Evolutionary conservation across 768 basidiomycete genomes (phyloP).

Genomic region (Phylloporus sp.): DNA sequence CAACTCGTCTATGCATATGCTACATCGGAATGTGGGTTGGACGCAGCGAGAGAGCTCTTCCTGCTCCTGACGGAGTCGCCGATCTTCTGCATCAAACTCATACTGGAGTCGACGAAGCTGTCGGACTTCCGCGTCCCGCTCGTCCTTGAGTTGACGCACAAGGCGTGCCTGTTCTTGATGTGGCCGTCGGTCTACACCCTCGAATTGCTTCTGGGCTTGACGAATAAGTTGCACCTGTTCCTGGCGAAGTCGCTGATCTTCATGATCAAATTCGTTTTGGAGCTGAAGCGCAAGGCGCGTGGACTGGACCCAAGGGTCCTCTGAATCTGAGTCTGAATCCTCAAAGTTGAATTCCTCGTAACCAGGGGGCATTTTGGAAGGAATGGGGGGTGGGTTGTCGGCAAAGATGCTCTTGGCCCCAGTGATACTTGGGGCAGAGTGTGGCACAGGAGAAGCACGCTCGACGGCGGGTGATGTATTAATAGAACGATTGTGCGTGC

Average conservation of each 20-base stretch:
- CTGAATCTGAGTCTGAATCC: background rate
- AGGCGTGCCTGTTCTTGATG: conserved; percentile 23
- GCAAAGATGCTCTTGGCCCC: conserved; percentile 26
- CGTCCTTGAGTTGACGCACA: conserved; percentile 25
- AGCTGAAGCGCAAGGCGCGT: conserved; percentile 24
- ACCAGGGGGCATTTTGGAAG: conserved; percentile 4
- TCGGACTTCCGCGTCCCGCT: conserved; percentile 40
- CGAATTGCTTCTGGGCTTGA: conserved; percentile 35
- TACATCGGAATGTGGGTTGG: conserved; percentile 47
- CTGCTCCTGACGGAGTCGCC: conserved; percentile 33
- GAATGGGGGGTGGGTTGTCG: conserved; percentile 24
- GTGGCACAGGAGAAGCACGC: background rate
- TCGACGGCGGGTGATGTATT: background rate
- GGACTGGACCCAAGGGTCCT: background rate
- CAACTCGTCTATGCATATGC: conserved; percentile 52
- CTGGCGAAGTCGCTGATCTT: conserved; percentile 31
- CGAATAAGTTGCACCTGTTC: conserved; percentile 29
- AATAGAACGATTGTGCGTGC: background rate
- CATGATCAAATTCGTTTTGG: conserved; percentile 33
- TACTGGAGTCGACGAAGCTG: conserved; percentile 34
- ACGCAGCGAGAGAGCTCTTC: conserved; percentile 23
- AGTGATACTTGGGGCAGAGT: background rate
- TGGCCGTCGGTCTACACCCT: conserved; percentile 38
- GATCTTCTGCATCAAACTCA: conserved; percentile 41
- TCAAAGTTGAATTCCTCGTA: conserved; percentile 16